Evolutionary conservation across 225 moss, liverwort and hornwort species (phyloP).

Genomic region (Bryoerythrophyllum caledonicum): DNA sequence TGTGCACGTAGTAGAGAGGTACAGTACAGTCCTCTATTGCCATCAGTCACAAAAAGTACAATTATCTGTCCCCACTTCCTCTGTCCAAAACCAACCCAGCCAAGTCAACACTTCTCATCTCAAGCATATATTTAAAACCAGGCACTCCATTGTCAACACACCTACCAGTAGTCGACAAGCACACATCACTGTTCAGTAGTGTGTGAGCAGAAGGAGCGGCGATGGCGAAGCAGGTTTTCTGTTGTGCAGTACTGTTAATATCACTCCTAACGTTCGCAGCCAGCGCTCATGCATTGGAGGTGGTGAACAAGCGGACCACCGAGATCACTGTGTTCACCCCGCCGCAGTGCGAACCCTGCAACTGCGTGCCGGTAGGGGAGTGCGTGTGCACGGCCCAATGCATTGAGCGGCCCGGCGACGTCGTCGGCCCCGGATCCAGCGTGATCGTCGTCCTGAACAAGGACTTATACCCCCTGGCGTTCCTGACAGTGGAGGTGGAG

Average conservation of each 20-base stretch:
- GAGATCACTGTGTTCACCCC: conserved; percentile 22
- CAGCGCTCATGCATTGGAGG: neutral
- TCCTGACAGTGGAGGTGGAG: neutral
- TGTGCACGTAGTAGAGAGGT: too few species aligned
- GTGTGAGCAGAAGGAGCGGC: neutral
- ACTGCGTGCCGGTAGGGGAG: neutral
- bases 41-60: too few species aligned
- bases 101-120: too few species aligned
- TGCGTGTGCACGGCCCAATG: conserved; percentile 10
- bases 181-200: too few species aligned
- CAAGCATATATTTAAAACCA: too few species aligned
- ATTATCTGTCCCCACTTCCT: too few species aligned
- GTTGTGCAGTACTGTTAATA: neutral
- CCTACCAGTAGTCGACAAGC: too few species aligned
- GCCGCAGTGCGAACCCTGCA: conserved; percentile 26
- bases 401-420: conserved; percentile 9
- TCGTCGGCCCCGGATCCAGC: neutral
- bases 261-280: neutral
- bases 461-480: neutral
- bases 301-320: neutral
- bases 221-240: neutral
- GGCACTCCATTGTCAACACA: too few species aligned
- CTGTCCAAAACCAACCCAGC: too few species aligned
- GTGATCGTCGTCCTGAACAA: neutral
- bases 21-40: too few species aligned